Conservation (phyloP, 2,329 filamentous ascomycete genomes). For the Hypoxylon sp. region DNA sequence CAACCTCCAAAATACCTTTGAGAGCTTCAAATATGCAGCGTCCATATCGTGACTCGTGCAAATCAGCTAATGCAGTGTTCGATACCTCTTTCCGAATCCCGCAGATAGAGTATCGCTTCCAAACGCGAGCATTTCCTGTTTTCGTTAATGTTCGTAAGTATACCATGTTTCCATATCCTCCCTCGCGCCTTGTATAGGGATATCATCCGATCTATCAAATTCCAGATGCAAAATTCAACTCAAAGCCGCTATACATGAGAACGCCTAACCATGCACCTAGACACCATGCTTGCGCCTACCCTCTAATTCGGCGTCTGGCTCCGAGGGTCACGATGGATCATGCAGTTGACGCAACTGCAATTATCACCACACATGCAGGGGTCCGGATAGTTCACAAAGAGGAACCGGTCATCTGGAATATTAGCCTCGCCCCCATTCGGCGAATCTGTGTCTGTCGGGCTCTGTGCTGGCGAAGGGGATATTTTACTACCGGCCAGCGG, state of each 20-base stretch:
- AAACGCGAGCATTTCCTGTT: neutral
- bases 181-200: constrained; percentile 15
- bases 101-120: neutral
- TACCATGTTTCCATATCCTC: neutral
- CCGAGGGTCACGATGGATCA: constrained; percentile 57
- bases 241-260: constrained; percentile 6
- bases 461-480: constrained; percentile 62
- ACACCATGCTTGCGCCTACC: neutral
- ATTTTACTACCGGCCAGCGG: constrained; percentile 63
- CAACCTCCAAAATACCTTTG: constrained; percentile 7
- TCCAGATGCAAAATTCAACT: constrained; percentile 6
- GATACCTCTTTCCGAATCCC: neutral
- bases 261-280: constrained; percentile 8
- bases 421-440: constrained; percentile 28
- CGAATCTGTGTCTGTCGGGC: constrained; percentile 52
- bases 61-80: neutral
- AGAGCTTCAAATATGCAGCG: neutral
- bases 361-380: constrained; percentile 70
- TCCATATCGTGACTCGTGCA: neutral
- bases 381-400: constrained; percentile 66
- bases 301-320: constrained; percentile 22
- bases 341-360: constrained; percentile 68
- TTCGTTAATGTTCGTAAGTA: neutral
- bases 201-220: constrained; percentile 29
- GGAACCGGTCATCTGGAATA: constrained; percentile 62